phyloP scores from a whole-genome alignment of 179 eudicot species.

The Spinacia oleracea region DNA sequence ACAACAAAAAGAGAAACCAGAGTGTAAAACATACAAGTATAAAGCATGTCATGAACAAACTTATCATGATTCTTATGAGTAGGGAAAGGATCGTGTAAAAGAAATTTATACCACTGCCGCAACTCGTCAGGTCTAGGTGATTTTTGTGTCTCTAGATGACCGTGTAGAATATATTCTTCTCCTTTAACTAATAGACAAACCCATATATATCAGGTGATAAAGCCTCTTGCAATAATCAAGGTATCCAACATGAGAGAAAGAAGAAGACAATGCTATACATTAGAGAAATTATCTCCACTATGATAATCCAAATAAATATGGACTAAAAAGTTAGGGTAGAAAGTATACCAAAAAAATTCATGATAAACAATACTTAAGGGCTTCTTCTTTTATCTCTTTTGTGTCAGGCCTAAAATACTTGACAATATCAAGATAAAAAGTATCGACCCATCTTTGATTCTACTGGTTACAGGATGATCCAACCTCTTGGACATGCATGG shows the following conservation, averaged over 20 bases:
- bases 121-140: slow-evolving; percentile 73
- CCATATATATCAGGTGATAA: slow-evolving; percentile 88
- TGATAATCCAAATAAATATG: background rate
- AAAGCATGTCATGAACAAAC: background rate
- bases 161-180: slow-evolving; percentile 76
- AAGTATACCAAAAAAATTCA: slow-evolving; percentile 71
- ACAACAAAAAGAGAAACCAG: background rate
- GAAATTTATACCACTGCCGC: slow-evolving; percentile 65
- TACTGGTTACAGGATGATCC: slow-evolving; percentile 77
- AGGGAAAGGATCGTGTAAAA: background rate
- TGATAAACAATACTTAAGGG: slow-evolving; percentile 90
- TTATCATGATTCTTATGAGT: background rate
- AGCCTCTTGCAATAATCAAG: slow-evolving; percentile 94
- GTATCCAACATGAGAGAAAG: slow-evolving; percentile 66
- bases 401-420: slow-evolving; percentile 82
- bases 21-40: background rate
- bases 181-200: slow-evolving; percentile 83
- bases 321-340: background rate
- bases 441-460: slow-evolving; percentile 75
- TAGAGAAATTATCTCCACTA: slow-evolving; percentile 1
- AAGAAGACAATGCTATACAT: slow-evolving; percentile 13
- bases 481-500: slow-evolving; percentile 86
- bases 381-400: slow-evolving; percentile 63
- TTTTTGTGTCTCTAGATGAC: slow-evolving; percentile 90
- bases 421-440: slow-evolving; percentile 87